Conservation (phyloP, 805 yeast genomes). For the Pichia eremophila region DNA sequence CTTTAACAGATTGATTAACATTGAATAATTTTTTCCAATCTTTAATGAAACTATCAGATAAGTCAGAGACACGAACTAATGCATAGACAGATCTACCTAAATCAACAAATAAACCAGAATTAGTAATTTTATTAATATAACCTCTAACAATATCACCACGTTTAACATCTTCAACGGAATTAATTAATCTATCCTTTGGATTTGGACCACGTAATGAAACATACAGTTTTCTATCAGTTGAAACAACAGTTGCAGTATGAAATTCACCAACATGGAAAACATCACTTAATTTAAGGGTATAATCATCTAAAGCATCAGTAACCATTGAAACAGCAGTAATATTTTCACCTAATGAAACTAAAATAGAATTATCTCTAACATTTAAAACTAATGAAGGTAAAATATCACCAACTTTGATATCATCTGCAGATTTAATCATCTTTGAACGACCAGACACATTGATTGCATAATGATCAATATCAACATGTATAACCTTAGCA, state of each 20-base stretch:
- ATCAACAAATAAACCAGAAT: constrained; percentile 69
- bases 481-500: constrained; percentile 46
- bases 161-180: constrained; percentile 41
- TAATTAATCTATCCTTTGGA: constrained; percentile 44
- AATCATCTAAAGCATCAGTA: constrained; percentile 72
- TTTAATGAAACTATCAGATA: constrained; percentile 71
- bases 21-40: constrained; percentile 81
- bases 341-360: constrained; percentile 60
- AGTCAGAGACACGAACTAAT: constrained; percentile 69
- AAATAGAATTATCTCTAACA: constrained; percentile 48
- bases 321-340: constrained; percentile 57
- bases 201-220: constrained; percentile 52
- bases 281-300: constrained; percentile 40
- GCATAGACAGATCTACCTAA: constrained; percentile 66
- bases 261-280: constrained; percentile 43
- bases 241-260: constrained; percentile 46
- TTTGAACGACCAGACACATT: constrained; percentile 34
- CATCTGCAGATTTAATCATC: constrained; percentile 34
- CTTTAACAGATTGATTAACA: constrained; percentile 63
- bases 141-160: constrained; percentile 74
- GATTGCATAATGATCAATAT: constrained; percentile 36
- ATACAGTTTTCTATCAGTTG: constrained; percentile 45
- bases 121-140: constrained; percentile 64
- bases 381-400: constrained; percentile 56
- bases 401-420: constrained; percentile 43